Percentiles rank a stretch among this genome's conserved stretches.
Evolutionary conservation across 805 yeast species (phyloP).

Genomic region (Wickerhamiella sorbophila): DNA sequence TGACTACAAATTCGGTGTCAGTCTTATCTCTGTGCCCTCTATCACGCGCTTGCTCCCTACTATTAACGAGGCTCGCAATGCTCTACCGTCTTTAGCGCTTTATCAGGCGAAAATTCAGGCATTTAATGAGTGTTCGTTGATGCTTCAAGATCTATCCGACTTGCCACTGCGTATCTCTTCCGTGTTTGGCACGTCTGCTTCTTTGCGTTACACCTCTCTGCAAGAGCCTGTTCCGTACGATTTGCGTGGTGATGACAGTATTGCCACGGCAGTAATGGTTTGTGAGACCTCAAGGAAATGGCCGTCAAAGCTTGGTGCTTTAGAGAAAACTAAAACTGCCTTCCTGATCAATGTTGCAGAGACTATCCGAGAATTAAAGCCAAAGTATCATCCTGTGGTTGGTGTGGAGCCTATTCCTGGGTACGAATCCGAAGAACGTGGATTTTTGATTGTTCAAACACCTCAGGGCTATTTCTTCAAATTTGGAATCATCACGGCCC

Average conservation of each 20-base stretch:
- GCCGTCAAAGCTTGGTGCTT: conserved; percentile 83
- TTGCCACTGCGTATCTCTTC: conserved; percentile 63
- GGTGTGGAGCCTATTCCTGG: conserved; percentile 40
- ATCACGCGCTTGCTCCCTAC: neutral
- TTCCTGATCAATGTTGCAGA: conserved; percentile 60
- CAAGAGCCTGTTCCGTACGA: conserved; percentile 67
- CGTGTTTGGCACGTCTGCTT: conserved; percentile 58
- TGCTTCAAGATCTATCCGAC: conserved; percentile 33
- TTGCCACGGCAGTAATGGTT: conserved; percentile 69
- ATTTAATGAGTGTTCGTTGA: conserved; percentile 37
- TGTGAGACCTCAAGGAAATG: conserved; percentile 83
- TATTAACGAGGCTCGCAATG: neutral
- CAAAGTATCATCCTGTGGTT: conserved; percentile 43
- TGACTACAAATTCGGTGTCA: conserved; percentile 43
- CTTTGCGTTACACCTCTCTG: conserved; percentile 61
- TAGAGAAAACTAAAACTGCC: conserved; percentile 85
- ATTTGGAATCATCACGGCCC: conserved; percentile 62
- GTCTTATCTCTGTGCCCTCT: conserved; percentile 25
- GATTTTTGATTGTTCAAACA: conserved; percentile 37
- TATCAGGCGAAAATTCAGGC: conserved; percentile 25
- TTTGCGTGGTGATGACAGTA: conserved; percentile 23
- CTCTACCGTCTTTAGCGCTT: conserved; percentile 9
- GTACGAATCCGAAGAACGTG: conserved; percentile 13
- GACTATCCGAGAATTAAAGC: conserved; percentile 29
- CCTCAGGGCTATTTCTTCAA: conserved; percentile 87